These are phyloP conservation scores for Akanthomyces uredinophilus DNA, from an alignment of 2,329 filamentous ascomycete genomes.

Conservation along the genomic window DNA sequence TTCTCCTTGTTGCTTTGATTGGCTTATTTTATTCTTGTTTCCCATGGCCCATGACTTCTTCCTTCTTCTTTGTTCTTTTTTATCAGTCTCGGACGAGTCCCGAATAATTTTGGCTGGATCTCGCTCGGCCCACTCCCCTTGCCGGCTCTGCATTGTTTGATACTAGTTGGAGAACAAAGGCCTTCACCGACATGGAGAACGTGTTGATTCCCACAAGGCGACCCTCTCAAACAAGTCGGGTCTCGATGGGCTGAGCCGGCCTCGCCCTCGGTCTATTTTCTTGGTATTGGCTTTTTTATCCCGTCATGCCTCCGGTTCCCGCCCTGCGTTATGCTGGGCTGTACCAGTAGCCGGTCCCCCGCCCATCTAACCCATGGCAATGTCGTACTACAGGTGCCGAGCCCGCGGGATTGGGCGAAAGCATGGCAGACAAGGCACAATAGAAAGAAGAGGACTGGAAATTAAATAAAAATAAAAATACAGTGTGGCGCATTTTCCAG, in stretches of 20 bases:
- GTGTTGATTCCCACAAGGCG: not conserved
- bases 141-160: not conserved
- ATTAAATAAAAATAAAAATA: not conserved
- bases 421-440: too few species aligned
- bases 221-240: not conserved
- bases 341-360: not conserved
- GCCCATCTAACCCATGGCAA: not conserved
- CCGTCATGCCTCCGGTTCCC: too few species aligned
- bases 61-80: too few species aligned
- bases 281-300: not conserved
- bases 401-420: not conserved
- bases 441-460: not conserved
- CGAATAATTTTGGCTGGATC: not conserved
- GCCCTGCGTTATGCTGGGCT: too few species aligned
- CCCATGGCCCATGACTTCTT: too few species aligned
- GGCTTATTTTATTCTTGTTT: too few species aligned
- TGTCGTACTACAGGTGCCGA: not conserved
- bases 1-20: too few species aligned
- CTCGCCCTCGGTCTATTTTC: not conserved
- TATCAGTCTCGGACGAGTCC: not conserved
- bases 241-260: not conserved
- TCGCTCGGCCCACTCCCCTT: not conserved
- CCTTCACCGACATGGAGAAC: not conserved
- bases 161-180: not conserved
- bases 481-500: not conserved